Conservation (phyloP, 2,329 filamentous ascomycete species). For the Ilyonectria mors-panacis region DNA sequence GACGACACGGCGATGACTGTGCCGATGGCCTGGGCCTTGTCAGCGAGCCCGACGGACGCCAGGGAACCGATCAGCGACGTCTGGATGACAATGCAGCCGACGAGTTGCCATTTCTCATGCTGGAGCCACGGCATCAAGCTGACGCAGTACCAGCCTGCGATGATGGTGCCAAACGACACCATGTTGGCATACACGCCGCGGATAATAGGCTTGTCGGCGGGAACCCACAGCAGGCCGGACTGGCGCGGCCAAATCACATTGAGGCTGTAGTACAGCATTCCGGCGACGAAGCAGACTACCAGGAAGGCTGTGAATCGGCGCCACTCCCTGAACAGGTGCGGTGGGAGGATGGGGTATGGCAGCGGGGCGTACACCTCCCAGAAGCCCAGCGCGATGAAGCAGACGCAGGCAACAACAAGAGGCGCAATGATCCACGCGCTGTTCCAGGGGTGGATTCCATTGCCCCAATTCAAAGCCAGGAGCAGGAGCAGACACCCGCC, state of each 20-base stretch:
- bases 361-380: conserved; percentile 40
- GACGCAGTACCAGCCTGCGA: conserved; percentile 46
- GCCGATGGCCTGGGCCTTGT: conserved; percentile 52
- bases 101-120: conserved; percentile 51
- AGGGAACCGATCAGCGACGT: conserved; percentile 52
- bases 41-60: conserved; percentile 49
- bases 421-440: conserved; percentile 41
- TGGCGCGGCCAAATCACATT: conserved; percentile 46
- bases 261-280: conserved; percentile 47
- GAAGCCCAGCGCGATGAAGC: conserved; percentile 35
- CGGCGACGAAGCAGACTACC: conserved; percentile 37
- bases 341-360: conserved; percentile 43
- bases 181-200: conserved; percentile 46
- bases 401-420: conserved; percentile 40
- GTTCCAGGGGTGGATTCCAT: conserved; percentile 44
- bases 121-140: conserved; percentile 45
- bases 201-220: conserved; percentile 42
- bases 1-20: conserved; percentile 48
- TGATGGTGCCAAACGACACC: conserved; percentile 39
- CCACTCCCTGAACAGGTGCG: conserved; percentile 44
- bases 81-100: conserved; percentile 47
- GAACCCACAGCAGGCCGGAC: conserved; percentile 43
- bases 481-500: conserved; percentile 31
- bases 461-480: conserved; percentile 44
- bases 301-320: conserved; percentile 36